phyloP scores from a whole-genome alignment of 116 monocot genomes.

The Zostera marina region DNA sequence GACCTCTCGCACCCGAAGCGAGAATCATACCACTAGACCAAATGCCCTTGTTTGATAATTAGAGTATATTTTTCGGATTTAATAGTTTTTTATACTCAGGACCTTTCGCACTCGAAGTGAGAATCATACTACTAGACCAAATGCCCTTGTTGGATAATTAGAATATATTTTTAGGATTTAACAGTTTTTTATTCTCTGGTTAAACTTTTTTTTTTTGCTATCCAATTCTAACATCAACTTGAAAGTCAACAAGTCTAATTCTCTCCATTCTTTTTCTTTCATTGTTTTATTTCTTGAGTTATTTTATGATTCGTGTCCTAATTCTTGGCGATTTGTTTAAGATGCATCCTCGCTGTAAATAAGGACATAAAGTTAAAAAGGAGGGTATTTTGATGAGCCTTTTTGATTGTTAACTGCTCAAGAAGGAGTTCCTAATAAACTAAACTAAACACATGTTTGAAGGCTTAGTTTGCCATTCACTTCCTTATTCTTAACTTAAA shows the following conservation, averaged over 20 bases:
- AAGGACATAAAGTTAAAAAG: neutral
- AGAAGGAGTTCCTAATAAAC: neutral
- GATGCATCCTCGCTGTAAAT: slow-evolving; percentile 2
- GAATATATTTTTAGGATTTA: too few species aligned
- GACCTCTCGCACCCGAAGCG: slow-evolving; percentile 87
- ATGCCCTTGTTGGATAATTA: too few species aligned
- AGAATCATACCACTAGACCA: slow-evolving; percentile 96
- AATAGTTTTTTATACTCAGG: too few species aligned
- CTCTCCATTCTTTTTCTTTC: neutral
- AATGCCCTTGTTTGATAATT: too few species aligned
- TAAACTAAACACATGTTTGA: neutral
- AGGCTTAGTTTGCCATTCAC: neutral
- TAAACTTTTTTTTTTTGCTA: too few species aligned
- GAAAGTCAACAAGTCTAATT: too few species aligned
- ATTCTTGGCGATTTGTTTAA: neutral
- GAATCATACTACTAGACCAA: too few species aligned
- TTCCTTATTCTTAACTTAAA: neutral
- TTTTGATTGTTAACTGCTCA: neutral
- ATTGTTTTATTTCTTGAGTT: neutral
- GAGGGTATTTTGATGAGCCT: neutral
- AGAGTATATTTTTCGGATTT: too few species aligned
- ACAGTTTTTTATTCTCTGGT: too few species aligned
- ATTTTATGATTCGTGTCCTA: neutral
- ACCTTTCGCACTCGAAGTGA: too few species aligned
- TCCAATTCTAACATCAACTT: too few species aligned